A percentile compares a stretch with the other conserved stretches of the same genome.
phyloP scores from a whole-genome alignment of 352 stramenopile genomes.

The Pythium scleroteichum region DNA sequence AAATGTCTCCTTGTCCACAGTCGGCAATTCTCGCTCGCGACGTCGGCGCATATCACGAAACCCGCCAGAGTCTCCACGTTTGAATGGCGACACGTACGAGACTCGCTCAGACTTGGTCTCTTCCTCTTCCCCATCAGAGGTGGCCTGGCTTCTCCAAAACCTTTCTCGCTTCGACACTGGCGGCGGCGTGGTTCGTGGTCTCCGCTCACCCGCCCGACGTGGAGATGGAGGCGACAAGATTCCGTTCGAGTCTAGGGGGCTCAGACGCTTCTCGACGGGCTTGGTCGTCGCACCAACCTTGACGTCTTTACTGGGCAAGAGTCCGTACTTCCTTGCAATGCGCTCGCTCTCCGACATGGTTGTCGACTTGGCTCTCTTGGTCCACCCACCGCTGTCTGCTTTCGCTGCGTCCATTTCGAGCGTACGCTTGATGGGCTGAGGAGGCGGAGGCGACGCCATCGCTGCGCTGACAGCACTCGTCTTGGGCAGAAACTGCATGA shows the following conservation, averaged over 20 bases:
- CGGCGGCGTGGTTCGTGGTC: background rate
- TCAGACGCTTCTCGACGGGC: background rate
- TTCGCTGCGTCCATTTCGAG: constrained; percentile 4
- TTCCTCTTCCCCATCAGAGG: background rate
- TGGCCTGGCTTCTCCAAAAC: constrained; percentile 22
- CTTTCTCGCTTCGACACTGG: constrained; percentile 12
- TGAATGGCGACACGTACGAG: constrained; percentile 64
- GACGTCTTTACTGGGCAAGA: constrained; percentile 31
- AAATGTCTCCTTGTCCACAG: constrained; percentile 35
- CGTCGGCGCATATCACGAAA: constrained; percentile 18
- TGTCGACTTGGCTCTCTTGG: constrained; percentile 10
- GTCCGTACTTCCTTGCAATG: constrained; percentile 68
- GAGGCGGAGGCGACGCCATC: background rate
- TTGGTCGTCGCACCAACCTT: background rate
- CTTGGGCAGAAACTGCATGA: constrained; percentile 48
- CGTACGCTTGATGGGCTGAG: constrained; percentile 13
- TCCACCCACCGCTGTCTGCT: constrained; percentile 6
- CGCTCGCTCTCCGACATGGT: constrained; percentile 43
- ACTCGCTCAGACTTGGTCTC: background rate
- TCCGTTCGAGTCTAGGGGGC: background rate
- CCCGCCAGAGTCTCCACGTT: background rate
- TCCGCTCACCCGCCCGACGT: background rate
- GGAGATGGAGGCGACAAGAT: background rate
- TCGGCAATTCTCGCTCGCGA: constrained; percentile 1
- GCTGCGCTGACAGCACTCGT: background rate